Evolutionary conservation across 306 rosid genomes (phyloP).

Genomic region (Trifolium dubium): DNA sequence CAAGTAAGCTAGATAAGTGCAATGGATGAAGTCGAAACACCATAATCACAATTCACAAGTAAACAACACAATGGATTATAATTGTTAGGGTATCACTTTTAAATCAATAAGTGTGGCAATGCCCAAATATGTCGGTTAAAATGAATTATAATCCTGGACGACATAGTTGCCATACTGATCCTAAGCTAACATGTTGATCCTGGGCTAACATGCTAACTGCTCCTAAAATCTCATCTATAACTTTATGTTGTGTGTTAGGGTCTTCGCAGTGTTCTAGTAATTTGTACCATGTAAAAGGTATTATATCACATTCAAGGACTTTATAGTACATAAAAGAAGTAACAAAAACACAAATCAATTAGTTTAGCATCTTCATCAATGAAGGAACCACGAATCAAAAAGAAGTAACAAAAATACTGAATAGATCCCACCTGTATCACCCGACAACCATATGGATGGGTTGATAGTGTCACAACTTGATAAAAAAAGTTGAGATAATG

Average conservation of each 20-base stretch:
- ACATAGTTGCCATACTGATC: constrained; percentile 97
- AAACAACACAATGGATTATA: background rate
- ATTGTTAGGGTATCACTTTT: constrained; percentile 7
- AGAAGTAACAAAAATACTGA: too few species aligned
- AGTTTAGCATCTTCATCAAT: too few species aligned
- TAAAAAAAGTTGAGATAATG: constrained; percentile 82
- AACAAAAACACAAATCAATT: constrained; percentile 16
- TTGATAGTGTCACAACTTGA: constrained; percentile 89
- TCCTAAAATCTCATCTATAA: constrained; percentile 74
- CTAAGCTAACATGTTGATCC: too few species aligned
- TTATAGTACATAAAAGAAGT: constrained; percentile 8
- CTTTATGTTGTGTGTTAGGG: constrained; percentile 69
- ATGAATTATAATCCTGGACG: constrained; percentile 73
- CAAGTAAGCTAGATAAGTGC: constrained; percentile 3
- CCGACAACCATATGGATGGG: constrained; percentile 98
- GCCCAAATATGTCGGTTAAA: background rate
- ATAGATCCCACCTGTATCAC: constrained; percentile 74
- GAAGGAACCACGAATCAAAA: too few species aligned
- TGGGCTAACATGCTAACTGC: constrained; percentile 77
- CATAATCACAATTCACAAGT: constrained; percentile 13
- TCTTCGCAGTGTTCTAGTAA: constrained; percentile 89
- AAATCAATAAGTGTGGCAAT: background rate
- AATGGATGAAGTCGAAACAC: constrained; percentile 1
- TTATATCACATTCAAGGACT: constrained; percentile 16
- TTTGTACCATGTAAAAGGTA: constrained; percentile 57